Evolutionary conservation across 805 yeast genomes (phyloP), one percentile per base, ranked within the genome.

Genomic region (Candida quercuum): DNA sequence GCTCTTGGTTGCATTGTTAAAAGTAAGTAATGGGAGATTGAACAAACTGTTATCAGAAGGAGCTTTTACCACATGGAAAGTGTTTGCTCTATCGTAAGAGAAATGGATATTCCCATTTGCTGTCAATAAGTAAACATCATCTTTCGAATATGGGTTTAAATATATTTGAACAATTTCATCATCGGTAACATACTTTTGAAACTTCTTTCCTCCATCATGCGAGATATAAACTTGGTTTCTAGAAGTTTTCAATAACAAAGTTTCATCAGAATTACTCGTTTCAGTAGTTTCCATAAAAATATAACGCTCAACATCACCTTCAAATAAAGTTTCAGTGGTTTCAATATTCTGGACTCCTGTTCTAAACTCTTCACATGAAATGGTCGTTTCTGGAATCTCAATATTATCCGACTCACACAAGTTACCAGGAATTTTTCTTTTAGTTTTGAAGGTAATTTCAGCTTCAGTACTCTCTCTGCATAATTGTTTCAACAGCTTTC

Each of bases 31-130:
- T 41, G 41, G 81, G 59, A 46, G 71, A 64, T 47, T 51, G 15
- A 64, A 60, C 13, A 72, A 57, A 3, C 93, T 52, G 6, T 41
- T 86, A 2, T 77, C 65, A 10, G 63, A 48, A 22, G 71, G 52
- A 19, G 56, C 52, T 1, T 42, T 35, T 44, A 82, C 81, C 0
- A 69, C 48, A 32, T 60, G 17, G 36, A 53, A 55, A 1, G 43
- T 22, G 3, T 20, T 54, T 3, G 85, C 98, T 18, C 95, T 78
- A 55, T 89, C 82, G 5, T 52, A 44, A 0, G 96, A 82, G 46
- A 70, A 75, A 15, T 87, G 62, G 13, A 60, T 59, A 28, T 36
- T 50, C 4, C 38, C 36, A 21, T 36, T 38, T 2, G 51, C 24
- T 3, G 54, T 33, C 19, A 52, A 25, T 15, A 47, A 33, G 21